These are phyloP conservation scores for Aspergillus hortae DNA, from an alignment of 2,329 filamentous ascomycete genomes.

Conservation along the genomic window DNA sequence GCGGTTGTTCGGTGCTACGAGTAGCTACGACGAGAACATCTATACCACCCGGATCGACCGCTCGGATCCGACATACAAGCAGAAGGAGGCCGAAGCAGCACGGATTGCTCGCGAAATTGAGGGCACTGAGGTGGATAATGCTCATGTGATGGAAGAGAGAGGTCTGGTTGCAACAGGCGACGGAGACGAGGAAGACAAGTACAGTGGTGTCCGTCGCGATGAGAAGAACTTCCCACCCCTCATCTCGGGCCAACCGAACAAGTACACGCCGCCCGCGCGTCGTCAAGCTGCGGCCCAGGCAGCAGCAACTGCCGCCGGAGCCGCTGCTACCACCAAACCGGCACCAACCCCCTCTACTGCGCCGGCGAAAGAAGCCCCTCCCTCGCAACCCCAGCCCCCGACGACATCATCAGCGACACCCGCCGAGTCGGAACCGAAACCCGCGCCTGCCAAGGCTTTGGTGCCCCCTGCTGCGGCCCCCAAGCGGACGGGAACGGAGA, in stretches of 20 bases:
- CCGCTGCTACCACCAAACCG: too few species aligned
- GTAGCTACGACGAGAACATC: constrained; percentile 87
- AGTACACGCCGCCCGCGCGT: constrained; percentile 87
- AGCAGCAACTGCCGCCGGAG: constrained; percentile 35
- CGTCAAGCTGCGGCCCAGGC: constrained; percentile 72
- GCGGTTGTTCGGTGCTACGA: constrained; percentile 78
- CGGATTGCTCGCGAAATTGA: constrained; percentile 89
- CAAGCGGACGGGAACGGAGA: constrained; percentile 44
- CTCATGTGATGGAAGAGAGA: constrained; percentile 87
- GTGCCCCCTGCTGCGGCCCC: constrained; percentile 26
- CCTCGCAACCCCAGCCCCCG: constrained; percentile 22
- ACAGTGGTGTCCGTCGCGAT: constrained; percentile 85
- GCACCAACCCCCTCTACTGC: constrained; percentile 48
- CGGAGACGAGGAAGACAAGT: constrained; percentile 90
- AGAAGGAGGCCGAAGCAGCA: constrained; percentile 73
- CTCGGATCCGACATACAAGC: constrained; percentile 74
- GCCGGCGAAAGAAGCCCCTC: constrained; percentile 61
- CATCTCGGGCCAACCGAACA: constrained; percentile 57
- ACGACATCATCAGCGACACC: constrained; percentile 22
- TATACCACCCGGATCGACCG: constrained; percentile 92
- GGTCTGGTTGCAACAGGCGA: constrained; percentile 63
- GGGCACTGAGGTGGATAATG: constrained; percentile 65
- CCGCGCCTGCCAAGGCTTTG: constrained; percentile 19
- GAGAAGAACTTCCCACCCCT: constrained; percentile 61
- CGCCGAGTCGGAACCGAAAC: constrained; percentile 25